Conservation (phyloP, 352 stramenopile genomes). For the Hyaloperonospora brassicae region DNA sequence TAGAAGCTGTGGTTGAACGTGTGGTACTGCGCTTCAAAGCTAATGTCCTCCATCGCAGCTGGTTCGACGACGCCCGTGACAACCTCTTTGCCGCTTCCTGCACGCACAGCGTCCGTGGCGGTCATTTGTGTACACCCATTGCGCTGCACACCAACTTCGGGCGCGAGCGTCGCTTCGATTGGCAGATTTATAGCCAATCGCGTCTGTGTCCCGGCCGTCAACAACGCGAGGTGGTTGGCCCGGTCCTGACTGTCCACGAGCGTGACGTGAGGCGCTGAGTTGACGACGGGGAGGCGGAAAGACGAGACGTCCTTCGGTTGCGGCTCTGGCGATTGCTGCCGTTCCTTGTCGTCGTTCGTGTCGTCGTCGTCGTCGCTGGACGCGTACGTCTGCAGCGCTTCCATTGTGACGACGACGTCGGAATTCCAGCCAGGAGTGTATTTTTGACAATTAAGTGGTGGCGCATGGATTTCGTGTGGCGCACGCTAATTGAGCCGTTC, state of each 20-base stretch:
- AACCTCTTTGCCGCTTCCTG: slow-evolving; percentile 58
- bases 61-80: slow-evolving; percentile 70
- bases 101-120: slow-evolving; percentile 21
- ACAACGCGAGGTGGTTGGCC: slow-evolving; percentile 29
- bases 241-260: slow-evolving; percentile 24
- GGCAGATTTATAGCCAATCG: slow-evolving; percentile 58
- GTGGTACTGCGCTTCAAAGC: slow-evolving; percentile 79
- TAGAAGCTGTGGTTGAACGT: slow-evolving; percentile 49
- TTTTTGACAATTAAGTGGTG: background rate
- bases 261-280: slow-evolving; percentile 45
- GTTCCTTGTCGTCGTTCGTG: slow-evolving; percentile 8
- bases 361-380: slow-evolving; percentile 42
- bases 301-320: slow-evolving; percentile 12
- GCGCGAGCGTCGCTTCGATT: slow-evolving; percentile 53
- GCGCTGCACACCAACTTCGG: slow-evolving; percentile 35
- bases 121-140: slow-evolving; percentile 4
- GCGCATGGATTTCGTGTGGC: too few species aligned
- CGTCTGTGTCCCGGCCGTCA: slow-evolving; percentile 28
- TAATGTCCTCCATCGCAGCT: slow-evolving; percentile 64
- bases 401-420: slow-evolving; percentile 18
- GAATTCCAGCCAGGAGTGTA: background rate
- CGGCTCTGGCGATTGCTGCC: background rate
- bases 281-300: slow-evolving; percentile 33
- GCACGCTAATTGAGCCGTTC: too few species aligned
- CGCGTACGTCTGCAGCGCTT: slow-evolving; percentile 37